A percentile compares a stretch with the other conserved stretches of the same genome.
These are phyloP conservation scores for Apophysomyces variabilis DNA, from an alignment of 371 early-diverging fungal species.

Conservation along the genomic window DNA sequence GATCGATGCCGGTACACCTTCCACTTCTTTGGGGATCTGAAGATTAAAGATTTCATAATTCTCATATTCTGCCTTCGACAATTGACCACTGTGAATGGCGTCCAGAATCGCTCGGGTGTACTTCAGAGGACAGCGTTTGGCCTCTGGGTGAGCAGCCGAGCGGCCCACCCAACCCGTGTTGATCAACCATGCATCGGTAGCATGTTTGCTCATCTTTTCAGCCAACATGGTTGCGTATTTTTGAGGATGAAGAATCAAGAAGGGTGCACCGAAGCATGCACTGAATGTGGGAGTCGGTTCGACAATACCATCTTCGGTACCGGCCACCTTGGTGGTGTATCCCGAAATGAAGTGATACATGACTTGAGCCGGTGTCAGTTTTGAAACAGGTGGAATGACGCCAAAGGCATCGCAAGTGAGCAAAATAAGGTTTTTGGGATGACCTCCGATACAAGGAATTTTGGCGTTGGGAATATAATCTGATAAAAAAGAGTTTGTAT, in stretches of 20 bases:
- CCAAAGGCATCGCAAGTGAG: slow-evolving; percentile 97
- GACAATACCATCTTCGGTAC: slow-evolving; percentile 94
- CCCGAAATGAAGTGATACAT: slow-evolving; percentile 97
- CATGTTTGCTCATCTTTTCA: slow-evolving; percentile 86
- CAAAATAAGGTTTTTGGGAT: slow-evolving; percentile 94
- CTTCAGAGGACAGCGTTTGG: slow-evolving; percentile 87
- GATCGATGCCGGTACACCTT: slow-evolving; percentile 85
- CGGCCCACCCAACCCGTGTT: slow-evolving; percentile 98
- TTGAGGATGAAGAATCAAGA: slow-evolving; percentile 94
- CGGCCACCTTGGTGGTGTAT: slow-evolving; percentile 91
- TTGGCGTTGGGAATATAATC: slow-evolving; percentile 95
- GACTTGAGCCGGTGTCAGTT: slow-evolving; percentile 85
- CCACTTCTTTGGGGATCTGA: slow-evolving; percentile 76
- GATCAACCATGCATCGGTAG: slow-evolving; percentile 91
- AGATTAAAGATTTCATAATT: slow-evolving; percentile 87
- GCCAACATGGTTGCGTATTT: slow-evolving; percentile 96
- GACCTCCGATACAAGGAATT: slow-evolving; percentile 89
- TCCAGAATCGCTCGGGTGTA: slow-evolving; percentile 96
- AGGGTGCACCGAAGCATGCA: slow-evolving; percentile 95
- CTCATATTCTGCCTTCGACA: slow-evolving; percentile 81
- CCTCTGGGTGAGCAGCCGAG: slow-evolving; percentile 75
- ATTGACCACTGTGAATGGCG: slow-evolving; percentile 92
- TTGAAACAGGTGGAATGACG: slow-evolving; percentile 93
- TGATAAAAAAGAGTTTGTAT: neutral
- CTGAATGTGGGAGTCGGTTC: slow-evolving; percentile 94